Conservation (phyloP, 1,284 basidiomycete species). For the Boletus semigastroideus region DNA sequence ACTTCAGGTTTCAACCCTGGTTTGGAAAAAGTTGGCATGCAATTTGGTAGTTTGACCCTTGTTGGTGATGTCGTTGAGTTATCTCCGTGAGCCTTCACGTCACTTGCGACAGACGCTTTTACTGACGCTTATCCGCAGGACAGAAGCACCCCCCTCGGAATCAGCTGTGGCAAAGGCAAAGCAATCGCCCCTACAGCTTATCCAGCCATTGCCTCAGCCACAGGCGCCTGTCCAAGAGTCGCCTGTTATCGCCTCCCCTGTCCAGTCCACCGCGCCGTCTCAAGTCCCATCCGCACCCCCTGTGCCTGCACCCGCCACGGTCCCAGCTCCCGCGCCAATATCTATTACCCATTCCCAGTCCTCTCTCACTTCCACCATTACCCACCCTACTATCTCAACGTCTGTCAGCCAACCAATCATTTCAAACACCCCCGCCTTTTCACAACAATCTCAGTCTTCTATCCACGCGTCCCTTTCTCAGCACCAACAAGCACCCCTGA, state of each 20-base stretch:
- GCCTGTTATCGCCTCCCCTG: slow-evolving; percentile 33
- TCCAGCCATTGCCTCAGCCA: slow-evolving; percentile 30
- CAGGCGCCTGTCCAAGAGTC: slow-evolving; percentile 24
- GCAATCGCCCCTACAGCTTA: slow-evolving; percentile 45
- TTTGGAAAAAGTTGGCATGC: slow-evolving; percentile 77
- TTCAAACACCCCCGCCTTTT: slow-evolving; percentile 31
- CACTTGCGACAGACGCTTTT: background rate
- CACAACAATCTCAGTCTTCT: slow-evolving; percentile 32
- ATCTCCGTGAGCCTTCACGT: slow-evolving; percentile 41
- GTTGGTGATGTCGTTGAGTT: slow-evolving; percentile 61
- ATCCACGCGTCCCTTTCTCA: slow-evolving; percentile 36
- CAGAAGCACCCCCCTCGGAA: slow-evolving; percentile 19
- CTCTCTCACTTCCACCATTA: slow-evolving; percentile 39
- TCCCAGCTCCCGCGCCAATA: slow-evolving; percentile 14
- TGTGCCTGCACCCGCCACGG: slow-evolving; percentile 6
- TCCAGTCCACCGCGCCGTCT: slow-evolving; percentile 40
- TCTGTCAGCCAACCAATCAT: slow-evolving; percentile 41
- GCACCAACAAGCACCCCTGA: slow-evolving; percentile 33
- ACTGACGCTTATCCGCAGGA: slow-evolving; percentile 19
- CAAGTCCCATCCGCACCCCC: slow-evolving; percentile 25
- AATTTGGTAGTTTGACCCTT: slow-evolving; percentile 76
- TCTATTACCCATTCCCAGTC: slow-evolving; percentile 39
- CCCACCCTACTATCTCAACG: slow-evolving; percentile 41
- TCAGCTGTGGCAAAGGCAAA: slow-evolving; percentile 47
- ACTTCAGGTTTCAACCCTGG: slow-evolving; percentile 53